phyloP scores from a whole-genome alignment of 176 grass and related monocot species.

The Oryza australiensis region DNA sequence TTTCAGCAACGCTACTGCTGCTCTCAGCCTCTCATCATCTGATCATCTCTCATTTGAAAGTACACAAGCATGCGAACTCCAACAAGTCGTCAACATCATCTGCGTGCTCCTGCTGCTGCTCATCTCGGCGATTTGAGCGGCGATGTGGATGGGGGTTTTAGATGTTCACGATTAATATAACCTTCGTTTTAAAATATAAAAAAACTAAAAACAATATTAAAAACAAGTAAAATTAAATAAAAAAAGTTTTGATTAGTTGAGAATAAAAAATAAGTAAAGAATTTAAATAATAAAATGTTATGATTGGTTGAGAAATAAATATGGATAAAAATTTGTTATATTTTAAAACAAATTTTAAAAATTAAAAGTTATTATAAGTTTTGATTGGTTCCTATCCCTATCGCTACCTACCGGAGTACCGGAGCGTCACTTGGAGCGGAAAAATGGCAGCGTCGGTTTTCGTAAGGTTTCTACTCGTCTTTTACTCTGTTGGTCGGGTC shows the following conservation, averaged over 20 bases:
- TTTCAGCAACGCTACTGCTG: background rate
- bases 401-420: slow-evolving; percentile 37
- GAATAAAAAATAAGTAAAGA: no score
- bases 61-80: background rate
- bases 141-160: background rate
- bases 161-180: background rate
- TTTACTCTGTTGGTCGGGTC: background rate
- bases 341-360: no score
- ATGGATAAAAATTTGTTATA: no score
- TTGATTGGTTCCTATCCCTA: background rate
- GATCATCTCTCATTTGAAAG: background rate
- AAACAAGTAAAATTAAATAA: no score
- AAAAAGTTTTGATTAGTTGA: no score
- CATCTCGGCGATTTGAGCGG: background rate
- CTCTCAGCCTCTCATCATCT: background rate
- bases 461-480: background rate
- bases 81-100: background rate
- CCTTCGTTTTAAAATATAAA: no score
- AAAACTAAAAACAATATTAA: no score
- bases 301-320: no score
- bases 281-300: no score
- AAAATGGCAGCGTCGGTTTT: background rate
- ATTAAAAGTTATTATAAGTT: no score
- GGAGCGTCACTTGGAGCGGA: slow-evolving; percentile 10
- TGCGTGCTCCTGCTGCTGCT: background rate